Evolutionary conservation across 73 alveolate genomes (phyloP).

Genomic region (Paramecium sonneborni): DNA sequence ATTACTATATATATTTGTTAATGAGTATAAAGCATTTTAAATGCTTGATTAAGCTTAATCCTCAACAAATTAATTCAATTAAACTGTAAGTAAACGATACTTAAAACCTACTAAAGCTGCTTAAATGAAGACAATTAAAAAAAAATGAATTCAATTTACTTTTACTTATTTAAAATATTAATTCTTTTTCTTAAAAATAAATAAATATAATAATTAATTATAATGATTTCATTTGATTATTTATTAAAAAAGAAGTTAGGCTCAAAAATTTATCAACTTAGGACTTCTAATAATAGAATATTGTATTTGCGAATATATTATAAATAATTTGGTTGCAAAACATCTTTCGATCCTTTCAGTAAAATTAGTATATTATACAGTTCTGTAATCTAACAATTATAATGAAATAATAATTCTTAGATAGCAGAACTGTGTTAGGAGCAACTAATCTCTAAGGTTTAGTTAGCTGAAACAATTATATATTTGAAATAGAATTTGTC

Average conservation of each 20-base stretch:
- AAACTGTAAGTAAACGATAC: background rate
- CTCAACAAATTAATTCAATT: background rate
- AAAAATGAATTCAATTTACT: background rate
- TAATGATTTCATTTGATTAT: background rate
- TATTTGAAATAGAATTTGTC: background rate
- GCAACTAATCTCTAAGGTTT: slow-evolving; percentile 23
- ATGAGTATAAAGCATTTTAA: slow-evolving; percentile 2
- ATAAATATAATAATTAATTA: too few relatives aligned
- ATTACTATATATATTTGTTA: background rate
- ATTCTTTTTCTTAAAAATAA: background rate
- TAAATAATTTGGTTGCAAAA: background rate
- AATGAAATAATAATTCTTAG: background rate
- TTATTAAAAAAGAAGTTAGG: background rate
- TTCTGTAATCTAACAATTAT: background rate
- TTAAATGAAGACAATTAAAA: background rate
- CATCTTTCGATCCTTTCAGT: background rate
- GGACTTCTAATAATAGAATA: background rate
- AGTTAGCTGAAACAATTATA: background rate
- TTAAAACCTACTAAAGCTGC: background rate
- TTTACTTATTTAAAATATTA: background rate
- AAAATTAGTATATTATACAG: background rate
- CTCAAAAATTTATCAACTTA: background rate
- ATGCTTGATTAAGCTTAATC: background rate
- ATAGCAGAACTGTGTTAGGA: slow-evolving; percentile 22
- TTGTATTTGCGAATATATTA: slow-evolving; percentile 16